Conservation (phyloP, 257 asterid species). For the Ligustrum vulgare region DNA sequence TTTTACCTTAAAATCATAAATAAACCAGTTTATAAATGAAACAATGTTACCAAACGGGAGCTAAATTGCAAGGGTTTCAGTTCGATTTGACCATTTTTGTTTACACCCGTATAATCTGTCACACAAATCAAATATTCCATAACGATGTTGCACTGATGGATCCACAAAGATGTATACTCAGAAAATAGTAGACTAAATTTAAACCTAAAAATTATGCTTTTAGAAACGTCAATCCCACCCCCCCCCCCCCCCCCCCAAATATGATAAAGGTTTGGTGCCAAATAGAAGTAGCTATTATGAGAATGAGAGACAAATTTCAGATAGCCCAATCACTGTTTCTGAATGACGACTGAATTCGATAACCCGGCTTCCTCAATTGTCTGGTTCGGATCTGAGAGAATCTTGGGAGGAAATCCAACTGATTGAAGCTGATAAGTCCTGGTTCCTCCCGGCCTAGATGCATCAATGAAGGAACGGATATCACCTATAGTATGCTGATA, state of each 20-base stretch:
- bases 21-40: too few species aligned
- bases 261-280: neutral
- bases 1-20: too few species aligned
- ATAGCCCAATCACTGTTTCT: slow-evolving; percentile 35
- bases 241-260: too few species aligned
- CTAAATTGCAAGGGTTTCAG: too few species aligned
- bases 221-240: neutral
- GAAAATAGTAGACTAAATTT: too few species aligned
- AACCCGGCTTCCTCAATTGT: slow-evolving; percentile 90
- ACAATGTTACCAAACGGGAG: too few species aligned
- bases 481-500: slow-evolving; percentile 72
- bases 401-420: slow-evolving; percentile 92
- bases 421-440: slow-evolving; percentile 72
- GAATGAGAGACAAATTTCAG: neutral
- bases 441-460: slow-evolving; percentile 77
- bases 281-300: neutral
- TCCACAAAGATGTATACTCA: too few species aligned
- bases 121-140: too few species aligned
- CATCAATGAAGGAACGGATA: slow-evolving; percentile 70
- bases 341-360: slow-evolving; percentile 87
- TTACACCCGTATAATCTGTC: too few species aligned
- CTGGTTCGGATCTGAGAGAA: slow-evolving; percentile 69
- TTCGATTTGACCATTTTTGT: too few species aligned
- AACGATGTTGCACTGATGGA: too few species aligned
- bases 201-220: neutral